Evolutionary conservation across 768 basidiomycete species (phyloP).

Genomic region (Gelatoporia subvermispora): DNA sequence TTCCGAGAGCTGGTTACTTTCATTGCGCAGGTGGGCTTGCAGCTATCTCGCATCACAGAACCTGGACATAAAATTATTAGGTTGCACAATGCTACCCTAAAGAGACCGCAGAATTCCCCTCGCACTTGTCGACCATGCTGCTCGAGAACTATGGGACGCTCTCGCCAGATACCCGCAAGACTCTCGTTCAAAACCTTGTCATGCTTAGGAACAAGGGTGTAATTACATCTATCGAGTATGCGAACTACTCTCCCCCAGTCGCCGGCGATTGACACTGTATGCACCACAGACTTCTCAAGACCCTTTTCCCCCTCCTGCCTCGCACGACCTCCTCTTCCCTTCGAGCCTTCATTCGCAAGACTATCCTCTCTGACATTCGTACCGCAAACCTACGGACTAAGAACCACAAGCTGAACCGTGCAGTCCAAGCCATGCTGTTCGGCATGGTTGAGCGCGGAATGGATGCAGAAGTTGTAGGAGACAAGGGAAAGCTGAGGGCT

Average conservation of each 20-base stretch:
- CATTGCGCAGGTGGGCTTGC: constrained; percentile 66
- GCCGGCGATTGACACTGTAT: not conserved
- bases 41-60: not conserved
- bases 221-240: constrained; percentile 88
- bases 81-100: constrained; percentile 92
- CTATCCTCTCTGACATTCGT: constrained; percentile 89
- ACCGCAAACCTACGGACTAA: constrained; percentile 84
- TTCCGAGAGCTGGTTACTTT: constrained; percentile 88
- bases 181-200: constrained; percentile 85
- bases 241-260: constrained; percentile 5
- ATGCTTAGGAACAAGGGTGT: constrained; percentile 92
- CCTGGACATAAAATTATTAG: too few species aligned
- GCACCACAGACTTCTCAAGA: constrained; percentile 68
- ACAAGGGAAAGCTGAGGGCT: constrained; percentile 72
- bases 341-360: constrained; percentile 83
- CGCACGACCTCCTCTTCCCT: constrained; percentile 83
- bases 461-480: constrained; percentile 72
- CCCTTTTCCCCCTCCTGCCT: constrained; percentile 93
- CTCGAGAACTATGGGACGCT: constrained; percentile 74
- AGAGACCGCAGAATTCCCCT: constrained; percentile 82
- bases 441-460: constrained; percentile 93
- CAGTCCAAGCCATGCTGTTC: constrained; percentile 94
- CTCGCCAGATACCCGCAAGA: constrained; percentile 76
- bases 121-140: constrained; percentile 72
- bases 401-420: constrained; percentile 94